Evolutionary conservation across 371 early-diverging fungal species (phyloP), one percentile per base, ranked within the genome.

Genomic region (Dichotomocladium elegans): DNA sequence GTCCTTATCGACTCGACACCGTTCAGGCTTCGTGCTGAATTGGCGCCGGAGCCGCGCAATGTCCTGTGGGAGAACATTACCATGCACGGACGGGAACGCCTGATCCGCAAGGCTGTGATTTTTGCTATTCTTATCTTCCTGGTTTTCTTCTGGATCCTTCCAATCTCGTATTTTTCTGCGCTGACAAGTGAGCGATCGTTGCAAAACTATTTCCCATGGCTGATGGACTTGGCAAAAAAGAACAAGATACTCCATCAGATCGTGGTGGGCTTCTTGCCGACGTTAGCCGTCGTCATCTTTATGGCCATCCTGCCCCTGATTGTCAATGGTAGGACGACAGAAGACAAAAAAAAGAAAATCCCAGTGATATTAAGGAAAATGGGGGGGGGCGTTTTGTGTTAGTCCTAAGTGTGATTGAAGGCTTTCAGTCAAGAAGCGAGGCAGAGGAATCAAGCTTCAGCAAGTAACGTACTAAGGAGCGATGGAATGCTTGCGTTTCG

Each of bases 41-140:
- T 80, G 40, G 90, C 90, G 12, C 89, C 90, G 8, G 90, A 88
- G 48, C 90, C 90, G 10, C 80, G 90, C 29, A 87, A 90, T 62
- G 74, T 90, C 10, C 68, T 77, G 46, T 90, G 90, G 90, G 74
- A 78, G 51, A 88, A 90, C 54, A 73, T 90, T 25, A 72, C 82
- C 3, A 78, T 86, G 64, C 79, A 73, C 24, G 80, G 58, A 42
- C 72, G 68, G 24, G 81, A 68, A 49, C 54, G 70, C n/a, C 50
- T 69, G 11, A 62, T 76, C 29, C 74, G 82, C 14, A 69, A 76
- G 21, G 72, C 70, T 11, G 53, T 84, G 22, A 66, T 80, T 10
- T 53, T 69, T 41, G 42, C 68, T 19, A 54, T 76, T 9, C 45
- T 81, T 11, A 28, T 80, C 4, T 60, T 77, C n/a, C 47, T 80